These are phyloP conservation scores for Heliosperma pusillum DNA, from an alignment of 148 eudicot species.

Conservation along the genomic window DNA sequence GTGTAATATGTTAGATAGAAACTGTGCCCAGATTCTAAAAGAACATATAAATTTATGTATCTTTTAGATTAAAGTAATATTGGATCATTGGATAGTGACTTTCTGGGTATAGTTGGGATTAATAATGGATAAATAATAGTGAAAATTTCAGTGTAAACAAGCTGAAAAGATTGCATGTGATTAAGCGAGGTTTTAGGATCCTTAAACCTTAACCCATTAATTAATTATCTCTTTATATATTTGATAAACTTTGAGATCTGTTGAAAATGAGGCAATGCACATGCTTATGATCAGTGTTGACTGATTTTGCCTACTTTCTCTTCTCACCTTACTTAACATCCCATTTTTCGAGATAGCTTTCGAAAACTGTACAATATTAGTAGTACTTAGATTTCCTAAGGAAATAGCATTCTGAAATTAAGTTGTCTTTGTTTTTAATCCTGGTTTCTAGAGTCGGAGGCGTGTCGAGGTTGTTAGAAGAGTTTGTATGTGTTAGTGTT, in stretches of 20 bases:
- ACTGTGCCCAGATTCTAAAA: constrained; percentile 7
- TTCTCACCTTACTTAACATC: constrained; percentile 24
- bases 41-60: not conserved
- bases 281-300: constrained; percentile 44
- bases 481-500: not conserved
- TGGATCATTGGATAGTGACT: not conserved
- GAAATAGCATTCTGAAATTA: not conserved
- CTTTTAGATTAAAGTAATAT: not conserved
- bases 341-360: not conserved
- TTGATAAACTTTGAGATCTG: constrained; percentile 26
- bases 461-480: not conserved
- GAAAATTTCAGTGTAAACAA: not conserved
- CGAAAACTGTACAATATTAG: not conserved
- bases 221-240: not conserved
- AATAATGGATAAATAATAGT: not conserved
- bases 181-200: constrained; percentile 33
- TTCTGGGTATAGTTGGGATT: not conserved
- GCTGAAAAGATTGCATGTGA: constrained; percentile 28
- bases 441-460: not conserved
- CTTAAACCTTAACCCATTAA: constrained; percentile 22
- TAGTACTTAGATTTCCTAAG: not conserved
- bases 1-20: not conserved
- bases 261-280: constrained; percentile 47
- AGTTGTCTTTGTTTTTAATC: not conserved
- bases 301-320: constrained; percentile 29